A percentile compares a stretch with the other conserved stretches of the same genome.
phyloP scores from a whole-genome alignment of 371 early-diverging fungal species.

The Rhizopus stolonifer region DNA sequence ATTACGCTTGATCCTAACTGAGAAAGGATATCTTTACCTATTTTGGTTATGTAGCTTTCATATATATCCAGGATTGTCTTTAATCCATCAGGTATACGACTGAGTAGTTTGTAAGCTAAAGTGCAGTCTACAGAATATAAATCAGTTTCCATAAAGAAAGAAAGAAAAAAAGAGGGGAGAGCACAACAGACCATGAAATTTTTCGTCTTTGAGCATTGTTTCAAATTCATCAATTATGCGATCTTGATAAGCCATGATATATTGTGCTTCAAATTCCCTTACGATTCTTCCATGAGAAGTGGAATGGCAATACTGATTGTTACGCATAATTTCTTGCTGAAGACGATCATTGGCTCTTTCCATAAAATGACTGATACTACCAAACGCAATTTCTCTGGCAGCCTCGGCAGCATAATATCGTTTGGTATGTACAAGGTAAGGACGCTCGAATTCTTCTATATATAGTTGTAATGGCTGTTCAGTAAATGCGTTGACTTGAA shows the following conservation, averaged over 20 bases:
- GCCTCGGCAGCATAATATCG: constrained; percentile 77
- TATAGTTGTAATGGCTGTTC: constrained; percentile 74
- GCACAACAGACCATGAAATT: constrained; percentile 58
- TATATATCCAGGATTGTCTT: constrained; percentile 60
- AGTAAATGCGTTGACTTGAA: constrained; percentile 67
- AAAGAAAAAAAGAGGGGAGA: too few relatives aligned
- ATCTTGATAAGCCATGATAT: constrained; percentile 66
- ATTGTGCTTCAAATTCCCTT: constrained; percentile 77
- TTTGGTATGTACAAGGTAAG: constrained; percentile 68
- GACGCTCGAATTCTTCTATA: constrained; percentile 77
- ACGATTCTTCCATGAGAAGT: constrained; percentile 68
- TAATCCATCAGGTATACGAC: constrained; percentile 66
- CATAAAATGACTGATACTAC: constrained; percentile 74
- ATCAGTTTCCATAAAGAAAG: neutral
- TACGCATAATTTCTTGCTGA: constrained; percentile 58
- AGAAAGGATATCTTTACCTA: constrained; percentile 60
- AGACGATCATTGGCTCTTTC: constrained; percentile 52
- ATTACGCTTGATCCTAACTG: constrained; percentile 51
- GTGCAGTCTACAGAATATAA: constrained; percentile 58
- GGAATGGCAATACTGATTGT: constrained; percentile 62
- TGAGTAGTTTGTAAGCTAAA: constrained; percentile 68
- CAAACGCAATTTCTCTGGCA: constrained; percentile 53
- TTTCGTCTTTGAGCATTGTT: constrained; percentile 65
- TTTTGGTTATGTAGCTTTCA: constrained; percentile 61
- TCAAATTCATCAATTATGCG: constrained; percentile 72